Conservation (phyloP, 225 moss, liverwort and hornwort genomes). For the Lunularia cruciata region DNA sequence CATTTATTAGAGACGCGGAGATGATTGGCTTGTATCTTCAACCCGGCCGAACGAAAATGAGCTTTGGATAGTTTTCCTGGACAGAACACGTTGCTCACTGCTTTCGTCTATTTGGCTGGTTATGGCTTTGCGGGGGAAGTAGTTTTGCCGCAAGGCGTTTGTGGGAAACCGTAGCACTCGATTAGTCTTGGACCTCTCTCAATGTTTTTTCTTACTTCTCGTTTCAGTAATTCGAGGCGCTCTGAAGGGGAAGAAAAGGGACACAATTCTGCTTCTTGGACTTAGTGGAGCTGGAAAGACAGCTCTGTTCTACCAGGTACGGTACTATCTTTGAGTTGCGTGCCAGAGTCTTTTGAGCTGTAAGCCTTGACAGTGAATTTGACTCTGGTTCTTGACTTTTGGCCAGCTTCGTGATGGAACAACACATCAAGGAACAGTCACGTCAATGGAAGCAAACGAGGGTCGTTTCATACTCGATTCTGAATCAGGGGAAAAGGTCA, state of each 20-base stretch:
- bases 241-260: conserved; percentile 70
- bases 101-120: no score
- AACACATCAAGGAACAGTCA: conserved; percentile 83
- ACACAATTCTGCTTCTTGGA: conserved; percentile 67
- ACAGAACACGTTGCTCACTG: no score
- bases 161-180: background rate
- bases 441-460: conserved; percentile 95
- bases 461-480: conserved; percentile 74
- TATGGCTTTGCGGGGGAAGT: no score
- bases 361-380: background rate
- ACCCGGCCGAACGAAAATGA: background rate
- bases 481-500: conserved; percentile 44
- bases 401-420: conserved; percentile 89
- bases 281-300: conserved; percentile 93
- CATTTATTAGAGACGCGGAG: background rate
- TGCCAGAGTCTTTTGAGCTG: background rate
- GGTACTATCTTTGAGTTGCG: background rate
- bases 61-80: background rate
- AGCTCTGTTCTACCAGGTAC: conserved; percentile 82
- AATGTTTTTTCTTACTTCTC: background rate
- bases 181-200: no score
- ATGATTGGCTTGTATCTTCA: background rate
- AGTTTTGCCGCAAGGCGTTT: no score
- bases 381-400: background rate
- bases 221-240: conserved; percentile 52